Conservation (phyloP, 1,284 basidiomycete genomes). For the Puccinia polysora region DNA sequence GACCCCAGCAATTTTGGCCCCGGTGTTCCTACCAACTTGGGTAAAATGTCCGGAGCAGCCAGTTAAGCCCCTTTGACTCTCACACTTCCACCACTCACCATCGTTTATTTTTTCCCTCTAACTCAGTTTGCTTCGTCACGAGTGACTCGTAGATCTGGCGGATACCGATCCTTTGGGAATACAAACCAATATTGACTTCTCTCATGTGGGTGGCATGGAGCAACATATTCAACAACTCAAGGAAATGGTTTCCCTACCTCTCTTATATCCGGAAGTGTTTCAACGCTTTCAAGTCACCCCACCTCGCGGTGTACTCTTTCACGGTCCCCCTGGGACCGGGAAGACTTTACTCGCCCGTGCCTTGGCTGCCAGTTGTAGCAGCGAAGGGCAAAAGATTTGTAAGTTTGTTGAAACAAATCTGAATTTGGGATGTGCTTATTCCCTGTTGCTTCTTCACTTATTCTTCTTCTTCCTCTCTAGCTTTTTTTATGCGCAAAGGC, state of each 20-base stretch:
- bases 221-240: conserved; percentile 94
- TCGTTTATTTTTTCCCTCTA: conserved; percentile 22
- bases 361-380: conserved; percentile 85
- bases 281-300: conserved; percentile 91
- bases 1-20: conserved; percentile 37
- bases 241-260: conserved; percentile 94
- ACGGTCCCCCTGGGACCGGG: conserved; percentile 89
- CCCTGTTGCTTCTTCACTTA: conserved; percentile 28
- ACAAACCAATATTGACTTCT: conserved; percentile 88
- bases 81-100: background rate
- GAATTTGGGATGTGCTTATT: conserved; percentile 46
- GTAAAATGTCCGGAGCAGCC: conserved; percentile 70
- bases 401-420: conserved; percentile 58
- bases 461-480: conserved; percentile 54
- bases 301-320: conserved; percentile 93
- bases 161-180: conserved; percentile 95
- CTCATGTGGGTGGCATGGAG: conserved; percentile 94
- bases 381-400: conserved; percentile 85
- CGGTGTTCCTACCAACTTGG: conserved; percentile 61
- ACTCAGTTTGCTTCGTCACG: conserved; percentile 47
- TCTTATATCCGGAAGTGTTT: conserved; percentile 96
- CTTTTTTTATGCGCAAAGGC: conserved; percentile 99
- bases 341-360: conserved; percentile 91
- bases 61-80: conserved; percentile 54
- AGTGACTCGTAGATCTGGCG: conserved; percentile 65